Evolutionary conservation across 495 filamentous ascomycete genomes (phyloP).

Genomic region (Lichina pygmaea): DNA sequence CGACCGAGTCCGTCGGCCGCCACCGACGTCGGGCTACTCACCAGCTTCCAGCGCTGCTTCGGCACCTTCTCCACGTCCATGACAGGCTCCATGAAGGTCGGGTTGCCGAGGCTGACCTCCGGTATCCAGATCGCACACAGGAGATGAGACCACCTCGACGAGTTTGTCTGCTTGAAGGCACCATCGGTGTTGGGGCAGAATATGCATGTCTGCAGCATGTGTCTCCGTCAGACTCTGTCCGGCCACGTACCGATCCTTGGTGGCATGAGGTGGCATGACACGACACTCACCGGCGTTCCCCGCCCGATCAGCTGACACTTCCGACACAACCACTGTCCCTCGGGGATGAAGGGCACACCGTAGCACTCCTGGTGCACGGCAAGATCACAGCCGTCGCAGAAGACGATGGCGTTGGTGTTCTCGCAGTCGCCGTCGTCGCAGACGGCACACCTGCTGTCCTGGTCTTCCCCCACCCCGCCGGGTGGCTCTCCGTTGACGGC

Average conservation of each 20-base stretch:
- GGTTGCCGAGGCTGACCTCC: conserved; percentile 84
- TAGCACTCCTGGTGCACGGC: conserved; percentile 99
- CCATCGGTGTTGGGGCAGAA: conserved; percentile 96
- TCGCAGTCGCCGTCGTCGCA: conserved; percentile 97
- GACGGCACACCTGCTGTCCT: conserved; percentile 91
- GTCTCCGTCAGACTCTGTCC: too few species aligned
- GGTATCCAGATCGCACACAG: conserved; percentile 97
- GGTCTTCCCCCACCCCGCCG: conserved; percentile 59
- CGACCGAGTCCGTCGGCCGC: neutral
- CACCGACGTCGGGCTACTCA: conserved; percentile 3
- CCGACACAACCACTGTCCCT: conserved; percentile 93
- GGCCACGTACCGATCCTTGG: too few species aligned
- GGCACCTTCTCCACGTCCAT: conserved; percentile 95
- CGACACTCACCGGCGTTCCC: conserved; percentile 43
- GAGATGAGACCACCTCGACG: conserved; percentile 85
- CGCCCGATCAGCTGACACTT: conserved; percentile 90
- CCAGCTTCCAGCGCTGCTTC: conserved; percentile 69
- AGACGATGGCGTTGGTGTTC: conserved; percentile 98
- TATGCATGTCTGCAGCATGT: conserved; percentile 43
- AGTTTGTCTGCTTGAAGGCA: conserved; percentile 93
- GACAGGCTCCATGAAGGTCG: conserved; percentile 92
- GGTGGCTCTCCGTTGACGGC: conserved; percentile 77
- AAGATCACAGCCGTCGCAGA: conserved; percentile 93
- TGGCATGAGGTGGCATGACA: too few species aligned
- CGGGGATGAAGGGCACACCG: conserved; percentile 93